These are phyloP conservation scores for Coemansia sp. DNA, from an alignment of 371 early-diverging fungal genomes.

Conservation along the genomic window DNA sequence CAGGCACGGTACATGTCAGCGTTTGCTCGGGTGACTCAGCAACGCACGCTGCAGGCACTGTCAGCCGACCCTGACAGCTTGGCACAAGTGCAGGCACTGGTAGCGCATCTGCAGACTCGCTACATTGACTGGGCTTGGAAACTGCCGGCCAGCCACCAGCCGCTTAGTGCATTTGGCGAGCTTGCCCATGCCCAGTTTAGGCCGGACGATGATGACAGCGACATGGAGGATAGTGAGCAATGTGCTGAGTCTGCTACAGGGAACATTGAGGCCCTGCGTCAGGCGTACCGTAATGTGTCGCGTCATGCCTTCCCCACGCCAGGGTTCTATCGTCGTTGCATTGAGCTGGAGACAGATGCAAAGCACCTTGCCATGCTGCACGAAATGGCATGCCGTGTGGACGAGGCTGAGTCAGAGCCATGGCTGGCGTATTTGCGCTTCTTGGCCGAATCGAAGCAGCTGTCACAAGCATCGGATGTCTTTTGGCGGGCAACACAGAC, in stretches of 20 bases:
- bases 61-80: neutral
- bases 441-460: slow-evolving; percentile 57
- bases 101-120: slow-evolving; percentile 20
- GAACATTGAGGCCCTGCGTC: slow-evolving; percentile 59
- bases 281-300: slow-evolving; percentile 56
- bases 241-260: slow-evolving; percentile 53
- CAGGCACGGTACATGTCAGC: slow-evolving; percentile 48
- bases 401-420: slow-evolving; percentile 52
- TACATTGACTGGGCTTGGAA: slow-evolving; percentile 27
- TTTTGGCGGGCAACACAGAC: slow-evolving; percentile 65
- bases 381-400: slow-evolving; percentile 59
- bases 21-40: slow-evolving; percentile 23
- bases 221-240: slow-evolving; percentile 39
- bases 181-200: slow-evolving; percentile 1
- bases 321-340: slow-evolving; percentile 60
- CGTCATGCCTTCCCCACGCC: slow-evolving; percentile 60
- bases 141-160: slow-evolving; percentile 27
- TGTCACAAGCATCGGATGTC: slow-evolving; percentile 56
- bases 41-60: slow-evolving; percentile 6
- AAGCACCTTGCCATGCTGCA: slow-evolving; percentile 51
- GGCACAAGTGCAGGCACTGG: slow-evolving; percentile 10
- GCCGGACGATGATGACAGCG: slow-evolving; percentile 32
- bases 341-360: slow-evolving; percentile 58
- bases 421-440: slow-evolving; percentile 64
- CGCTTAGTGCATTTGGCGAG: slow-evolving; percentile 15